Evolutionary conservation across 495 filamentous ascomycete genomes (phyloP).

Genomic region (Apodospora peruviana): DNA sequence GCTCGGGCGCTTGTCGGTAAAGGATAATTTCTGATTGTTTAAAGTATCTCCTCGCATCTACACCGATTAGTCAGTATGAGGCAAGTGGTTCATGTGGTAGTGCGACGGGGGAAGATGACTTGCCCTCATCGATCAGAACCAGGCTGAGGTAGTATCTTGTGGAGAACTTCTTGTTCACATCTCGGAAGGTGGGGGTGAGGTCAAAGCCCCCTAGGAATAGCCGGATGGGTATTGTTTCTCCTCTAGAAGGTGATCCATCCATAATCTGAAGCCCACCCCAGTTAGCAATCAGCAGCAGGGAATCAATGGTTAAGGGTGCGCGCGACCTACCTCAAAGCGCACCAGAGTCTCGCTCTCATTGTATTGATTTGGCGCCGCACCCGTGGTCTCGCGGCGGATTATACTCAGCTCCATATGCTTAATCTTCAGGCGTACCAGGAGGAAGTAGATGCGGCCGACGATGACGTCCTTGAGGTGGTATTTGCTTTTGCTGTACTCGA

Average conservation of each 20-base stretch:
- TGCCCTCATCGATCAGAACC: conserved; percentile 94
- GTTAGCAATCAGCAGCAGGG: background rate
- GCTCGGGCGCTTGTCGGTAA: conserved; percentile 85
- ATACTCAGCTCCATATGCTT: conserved; percentile 99
- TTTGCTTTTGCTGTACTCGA: conserved; percentile 98
- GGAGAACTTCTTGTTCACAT: conserved; percentile 99
- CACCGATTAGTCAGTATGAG: background rate
- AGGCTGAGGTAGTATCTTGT: conserved; percentile 96
- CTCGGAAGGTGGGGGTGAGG: conserved; percentile 95
- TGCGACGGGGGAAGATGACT: conserved; percentile 17
- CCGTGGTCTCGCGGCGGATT: conserved; percentile 93
- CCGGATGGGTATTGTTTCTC: conserved; percentile 97
- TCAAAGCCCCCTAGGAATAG: conserved; percentile 98
- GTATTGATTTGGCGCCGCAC: conserved; percentile 98
- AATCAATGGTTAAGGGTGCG: background rate
- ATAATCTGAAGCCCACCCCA: conserved; percentile 64
- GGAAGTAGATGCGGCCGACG: conserved; percentile 97
- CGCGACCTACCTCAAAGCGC: conserved; percentile 75
- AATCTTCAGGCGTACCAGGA: conserved; percentile 96
- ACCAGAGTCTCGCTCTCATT: conserved; percentile 99
- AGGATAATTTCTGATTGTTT: conserved; percentile 99
- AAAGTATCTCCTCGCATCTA: conserved; percentile 95
- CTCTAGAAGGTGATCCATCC: conserved; percentile 94
- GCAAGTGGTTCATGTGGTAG: no score
- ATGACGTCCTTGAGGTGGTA: conserved; percentile 99